phyloP scores from a whole-genome alignment of 495 filamentous ascomycete species.

The Parathielavia hyrcaniae region DNA sequence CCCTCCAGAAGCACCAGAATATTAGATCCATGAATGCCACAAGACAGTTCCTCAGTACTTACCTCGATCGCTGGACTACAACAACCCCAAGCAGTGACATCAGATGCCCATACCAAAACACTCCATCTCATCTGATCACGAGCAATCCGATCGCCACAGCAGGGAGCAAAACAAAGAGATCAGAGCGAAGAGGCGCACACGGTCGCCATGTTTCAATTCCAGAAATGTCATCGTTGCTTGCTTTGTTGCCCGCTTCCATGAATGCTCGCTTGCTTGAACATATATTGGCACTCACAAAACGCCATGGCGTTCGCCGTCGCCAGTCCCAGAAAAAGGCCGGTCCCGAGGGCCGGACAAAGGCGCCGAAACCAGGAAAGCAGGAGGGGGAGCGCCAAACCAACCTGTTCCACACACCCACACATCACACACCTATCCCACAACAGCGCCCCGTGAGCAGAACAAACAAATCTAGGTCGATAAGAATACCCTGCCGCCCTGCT shows the following conservation, averaged over 20 bases:
- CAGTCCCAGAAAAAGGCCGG: constrained; percentile 3
- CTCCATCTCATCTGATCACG: no score
- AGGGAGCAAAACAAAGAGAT: neutral
- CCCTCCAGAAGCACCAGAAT: no score
- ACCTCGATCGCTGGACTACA: no score
- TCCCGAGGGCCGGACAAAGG: neutral
- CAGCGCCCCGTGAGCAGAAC: neutral
- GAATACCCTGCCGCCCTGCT: constrained; percentile 3
- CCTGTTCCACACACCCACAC: neutral
- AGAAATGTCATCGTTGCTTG: constrained; percentile 14
- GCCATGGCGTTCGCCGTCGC: constrained; percentile 5
- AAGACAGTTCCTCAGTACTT: no score
- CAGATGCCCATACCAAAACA: no score
- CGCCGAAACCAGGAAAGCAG: neutral
- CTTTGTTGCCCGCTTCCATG: neutral
- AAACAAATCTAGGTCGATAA: constrained; percentile 1
- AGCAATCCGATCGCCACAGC: neutral
- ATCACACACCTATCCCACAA: constrained; percentile 7
- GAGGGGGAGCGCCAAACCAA: neutral
- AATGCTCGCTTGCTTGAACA: constrained; percentile 13
- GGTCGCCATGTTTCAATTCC: constrained; percentile 18
- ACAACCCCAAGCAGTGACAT: no score
- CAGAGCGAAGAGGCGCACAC: constrained; percentile 21
- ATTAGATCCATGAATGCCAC: no score
- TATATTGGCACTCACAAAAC: constrained; percentile 27